Evolutionary conservation across 2,329 filamentous ascomycete genomes (phyloP).

Genomic region (Hymenoscyphus fructigenus): DNA sequence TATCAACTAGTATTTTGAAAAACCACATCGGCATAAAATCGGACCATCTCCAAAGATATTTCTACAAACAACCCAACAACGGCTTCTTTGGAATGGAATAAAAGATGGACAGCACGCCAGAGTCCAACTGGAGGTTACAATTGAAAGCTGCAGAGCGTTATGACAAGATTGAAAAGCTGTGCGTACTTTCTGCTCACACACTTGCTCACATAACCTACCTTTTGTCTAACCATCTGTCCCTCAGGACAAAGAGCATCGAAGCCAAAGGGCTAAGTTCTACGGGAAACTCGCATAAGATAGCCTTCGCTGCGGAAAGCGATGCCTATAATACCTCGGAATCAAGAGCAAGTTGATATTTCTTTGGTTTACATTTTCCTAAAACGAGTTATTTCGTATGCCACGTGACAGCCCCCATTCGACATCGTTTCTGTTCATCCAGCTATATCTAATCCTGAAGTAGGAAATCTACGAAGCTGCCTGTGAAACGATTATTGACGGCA

Average conservation of each 20-base stretch:
- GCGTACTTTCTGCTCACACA: conserved; percentile 37
- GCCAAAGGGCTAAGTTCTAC: conserved; percentile 44
- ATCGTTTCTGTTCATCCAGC: not conserved
- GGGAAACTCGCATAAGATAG: conserved; percentile 49
- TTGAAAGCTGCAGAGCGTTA: conserved; percentile 51
- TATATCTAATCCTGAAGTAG: conserved; percentile 42
- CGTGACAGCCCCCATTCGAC: not conserved
- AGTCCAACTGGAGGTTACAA: conserved; percentile 32
- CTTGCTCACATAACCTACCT: not conserved
- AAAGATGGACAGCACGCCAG: conserved; percentile 13
- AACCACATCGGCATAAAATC: not conserved
- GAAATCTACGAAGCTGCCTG: conserved; percentile 54
- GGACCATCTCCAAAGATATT: not conserved
- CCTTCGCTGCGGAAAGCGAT: conserved; percentile 64
- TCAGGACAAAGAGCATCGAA: conserved; percentile 32
- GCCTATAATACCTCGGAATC: conserved; percentile 59
- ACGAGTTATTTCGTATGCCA: not conserved
- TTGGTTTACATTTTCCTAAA: not conserved
- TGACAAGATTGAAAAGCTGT: conserved; percentile 63
- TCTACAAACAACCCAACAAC: not conserved
- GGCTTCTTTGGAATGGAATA: conserved; percentile 16
- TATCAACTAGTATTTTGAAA: not conserved
- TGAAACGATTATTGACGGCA: conserved; percentile 40
- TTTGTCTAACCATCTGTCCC: conserved; percentile 6
- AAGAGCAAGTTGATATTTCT: conserved; percentile 46